Evolutionary conservation across 208 protist species (phyloP), one percentile per base, ranked within the genome.

Genomic region (Leishmania tarentolae): DNA sequence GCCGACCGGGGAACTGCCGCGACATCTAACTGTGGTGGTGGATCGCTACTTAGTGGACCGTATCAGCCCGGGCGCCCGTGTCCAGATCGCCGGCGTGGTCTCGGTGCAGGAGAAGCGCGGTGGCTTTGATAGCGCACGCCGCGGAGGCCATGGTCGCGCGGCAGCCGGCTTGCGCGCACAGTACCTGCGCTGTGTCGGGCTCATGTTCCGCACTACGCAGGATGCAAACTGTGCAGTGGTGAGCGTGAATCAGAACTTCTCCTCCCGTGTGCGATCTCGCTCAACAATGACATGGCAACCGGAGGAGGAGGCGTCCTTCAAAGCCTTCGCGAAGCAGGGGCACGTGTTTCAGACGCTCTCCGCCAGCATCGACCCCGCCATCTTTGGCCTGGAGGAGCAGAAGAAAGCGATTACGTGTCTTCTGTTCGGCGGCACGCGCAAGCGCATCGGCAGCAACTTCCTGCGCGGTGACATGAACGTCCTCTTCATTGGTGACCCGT

Each of bases 401-500:
- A 99, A 99, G 86, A 90, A 91, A 52, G 88, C 96, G 83, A 89
- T 99, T 94, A 85, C 91, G 98, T 88, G 98, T 85, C 93, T 99
- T 31, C 92, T 99, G 31, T 99, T 99, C 93, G 98, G 99, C 63
- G 99, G 99, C 5, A 98, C 97, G 6, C 88, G 97, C 6, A 99
- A 99, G 89, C 79, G 84, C 63, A 87, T 99, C 63, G 99, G 99
- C 88, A 98, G 94, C 87, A 99, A 99, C 88, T 96, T 94, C 78
- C 82, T 99, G 15, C 91, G 99, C 82, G 99, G 99, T 31, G 99
- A 99, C 86, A 99, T 99, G 89, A 99, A 99, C 94, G 98, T 99
- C 0, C 94, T 99, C 28, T 94, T 99, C 66, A 95, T 99, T 46
- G 99, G 99, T 69, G 99, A 99, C 86, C 99, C 99, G 0, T 99